phyloP scores from a whole-genome alignment of 2,329 filamentous ascomycete species.

The Sporothrix phasma region DNA sequence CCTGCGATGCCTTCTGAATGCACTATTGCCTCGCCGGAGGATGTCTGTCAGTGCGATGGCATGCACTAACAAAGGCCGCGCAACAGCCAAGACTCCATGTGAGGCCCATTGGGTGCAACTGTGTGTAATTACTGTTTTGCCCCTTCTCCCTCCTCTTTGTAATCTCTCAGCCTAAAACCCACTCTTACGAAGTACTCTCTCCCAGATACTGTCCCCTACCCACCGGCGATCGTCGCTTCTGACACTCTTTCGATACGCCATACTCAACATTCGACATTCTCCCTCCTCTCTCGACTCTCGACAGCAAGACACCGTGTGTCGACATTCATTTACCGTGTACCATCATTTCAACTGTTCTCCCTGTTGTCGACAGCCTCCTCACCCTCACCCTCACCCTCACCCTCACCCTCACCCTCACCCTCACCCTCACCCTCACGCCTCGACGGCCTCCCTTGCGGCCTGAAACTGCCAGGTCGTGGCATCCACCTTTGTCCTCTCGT shows the following conservation, averaged over 20 bases:
- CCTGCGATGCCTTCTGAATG: background rate
- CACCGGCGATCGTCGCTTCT: background rate
- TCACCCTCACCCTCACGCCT: background rate
- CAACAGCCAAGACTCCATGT: background rate
- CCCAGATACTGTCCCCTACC: background rate
- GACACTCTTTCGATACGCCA: background rate
- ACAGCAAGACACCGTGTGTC: background rate
- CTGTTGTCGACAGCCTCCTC: too few species aligned
- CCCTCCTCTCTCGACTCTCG: background rate
- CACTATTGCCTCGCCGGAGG: background rate
- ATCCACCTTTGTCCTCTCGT: background rate
- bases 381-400: background rate
- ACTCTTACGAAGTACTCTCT: background rate
- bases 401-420: too few species aligned
- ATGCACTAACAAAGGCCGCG: background rate
- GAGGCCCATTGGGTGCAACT: background rate
- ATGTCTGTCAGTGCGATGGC: background rate
- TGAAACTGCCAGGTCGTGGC: background rate
- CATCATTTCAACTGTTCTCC: too few species aligned
- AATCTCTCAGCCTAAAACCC: constrained; percentile 1
- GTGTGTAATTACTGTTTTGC: too few species aligned
- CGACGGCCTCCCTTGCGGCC: background rate
- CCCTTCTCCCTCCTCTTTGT: background rate
- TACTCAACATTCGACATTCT: background rate
- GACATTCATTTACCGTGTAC: background rate